Evolutionary conservation across 805 yeast genomes (phyloP).

Genomic region (Starmerella floricola): DNA sequence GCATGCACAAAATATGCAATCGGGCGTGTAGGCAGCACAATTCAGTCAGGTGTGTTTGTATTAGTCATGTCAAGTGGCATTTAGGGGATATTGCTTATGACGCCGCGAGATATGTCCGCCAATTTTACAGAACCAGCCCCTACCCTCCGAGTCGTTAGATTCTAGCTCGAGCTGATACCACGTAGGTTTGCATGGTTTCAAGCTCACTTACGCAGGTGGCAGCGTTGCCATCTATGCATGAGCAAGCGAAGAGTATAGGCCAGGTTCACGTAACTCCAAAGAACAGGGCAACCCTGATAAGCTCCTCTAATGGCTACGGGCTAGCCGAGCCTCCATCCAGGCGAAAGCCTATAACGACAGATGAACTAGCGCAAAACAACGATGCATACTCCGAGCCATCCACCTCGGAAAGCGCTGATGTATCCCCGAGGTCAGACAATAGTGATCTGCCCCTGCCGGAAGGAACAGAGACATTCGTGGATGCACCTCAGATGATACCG

Average conservation of each 20-base stretch:
- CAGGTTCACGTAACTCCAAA: not conserved
- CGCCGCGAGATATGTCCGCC: not conserved
- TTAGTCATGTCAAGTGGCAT: not conserved
- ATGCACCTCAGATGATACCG: conserved; percentile 1
- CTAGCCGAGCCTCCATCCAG: too few species aligned
- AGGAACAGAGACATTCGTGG: not conserved
- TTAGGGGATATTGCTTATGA: not conserved
- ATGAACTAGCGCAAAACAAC: not conserved
- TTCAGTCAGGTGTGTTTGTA: too few species aligned
- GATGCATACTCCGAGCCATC: not conserved
- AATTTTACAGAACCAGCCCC: not conserved
- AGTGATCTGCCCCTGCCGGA: too few species aligned
- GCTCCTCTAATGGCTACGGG: too few species aligned
- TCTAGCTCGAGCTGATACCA: not conserved
- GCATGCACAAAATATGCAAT: too few species aligned
- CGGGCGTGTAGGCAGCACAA: too few species aligned
- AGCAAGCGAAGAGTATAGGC: not conserved
- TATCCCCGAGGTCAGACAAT: not conserved
- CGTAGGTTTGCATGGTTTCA: conserved; percentile 2
- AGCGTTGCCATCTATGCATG: conserved; percentile 1
- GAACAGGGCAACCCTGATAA: too few species aligned
- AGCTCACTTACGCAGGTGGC: conserved; percentile 7
- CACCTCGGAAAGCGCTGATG: not conserved
- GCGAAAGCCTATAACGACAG: not conserved
- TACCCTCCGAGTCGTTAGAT: not conserved